Evolutionary conservation across 345 rosid genomes (phyloP).

Genomic region (Erucastrum elatum): DNA sequence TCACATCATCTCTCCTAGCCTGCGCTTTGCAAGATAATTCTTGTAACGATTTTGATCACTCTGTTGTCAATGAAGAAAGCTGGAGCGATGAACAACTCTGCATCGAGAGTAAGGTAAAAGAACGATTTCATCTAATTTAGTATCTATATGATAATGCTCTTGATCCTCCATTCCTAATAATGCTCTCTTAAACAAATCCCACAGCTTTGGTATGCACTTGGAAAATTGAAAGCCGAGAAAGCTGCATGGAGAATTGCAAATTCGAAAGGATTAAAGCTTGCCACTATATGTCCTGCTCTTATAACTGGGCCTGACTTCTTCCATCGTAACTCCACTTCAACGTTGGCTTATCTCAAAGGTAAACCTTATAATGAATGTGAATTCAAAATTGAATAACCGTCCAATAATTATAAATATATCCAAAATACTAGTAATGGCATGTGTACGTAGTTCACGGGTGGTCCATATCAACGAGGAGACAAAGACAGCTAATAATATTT

Average conservation of each 20-base stretch:
- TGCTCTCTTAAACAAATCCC: not conserved
- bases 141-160: not conserved
- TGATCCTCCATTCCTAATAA: not conserved
- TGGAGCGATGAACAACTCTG: slow-evolving; percentile 93
- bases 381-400: slow-evolving; percentile 10
- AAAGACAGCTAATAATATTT: slow-evolving; percentile 20
- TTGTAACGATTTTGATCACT: slow-evolving; percentile 35
- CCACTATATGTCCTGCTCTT: slow-evolving; percentile 68
- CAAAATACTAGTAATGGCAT: not conserved
- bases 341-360: slow-evolving; percentile 63
- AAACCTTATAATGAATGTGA: not conserved
- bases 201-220: slow-evolving; percentile 88
- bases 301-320: slow-evolving; percentile 65
- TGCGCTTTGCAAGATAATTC: slow-evolving; percentile 63
- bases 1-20: slow-evolving; percentile 75
- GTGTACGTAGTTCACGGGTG: slow-evolving; percentile 26
- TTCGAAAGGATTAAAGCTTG: slow-evolving; percentile 53
- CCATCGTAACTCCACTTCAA: slow-evolving; percentile 58
- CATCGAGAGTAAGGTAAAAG: slow-evolving; percentile 60
- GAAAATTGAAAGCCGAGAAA: slow-evolving; percentile 79
- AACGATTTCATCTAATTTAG: not conserved
- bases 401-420: slow-evolving; percentile 8
- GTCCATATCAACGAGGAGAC: slow-evolving; percentile 19
- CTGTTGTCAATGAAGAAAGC: slow-evolving; percentile 52
- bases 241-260: slow-evolving; percentile 56